Conservation (phyloP, 768 basidiomycete genomes). For the Rickenella mellea region DNA sequence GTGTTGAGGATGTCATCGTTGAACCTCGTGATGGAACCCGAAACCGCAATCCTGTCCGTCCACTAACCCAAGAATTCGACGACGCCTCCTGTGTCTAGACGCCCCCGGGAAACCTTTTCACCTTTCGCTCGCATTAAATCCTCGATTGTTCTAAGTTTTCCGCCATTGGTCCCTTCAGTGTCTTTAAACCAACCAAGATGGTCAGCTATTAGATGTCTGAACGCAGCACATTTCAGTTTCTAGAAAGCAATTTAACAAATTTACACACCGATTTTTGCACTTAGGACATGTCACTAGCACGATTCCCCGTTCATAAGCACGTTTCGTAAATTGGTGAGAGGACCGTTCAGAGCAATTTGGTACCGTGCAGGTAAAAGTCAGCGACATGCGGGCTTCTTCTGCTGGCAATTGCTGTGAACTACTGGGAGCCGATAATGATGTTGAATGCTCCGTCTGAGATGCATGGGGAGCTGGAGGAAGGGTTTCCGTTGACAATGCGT, state of each 20-base stretch:
- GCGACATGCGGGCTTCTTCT: conserved; percentile 53
- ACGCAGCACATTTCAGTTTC: background rate
- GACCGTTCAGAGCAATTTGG: conserved; percentile 66
- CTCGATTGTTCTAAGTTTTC: conserved; percentile 71
- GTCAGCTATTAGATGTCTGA: conserved; percentile 80
- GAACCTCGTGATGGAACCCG: conserved; percentile 13
- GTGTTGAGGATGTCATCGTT: too few relatives aligned
- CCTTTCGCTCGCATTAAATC: conserved; percentile 72
- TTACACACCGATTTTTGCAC: conserved; percentile 74
- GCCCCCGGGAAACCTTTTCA: conserved; percentile 55
- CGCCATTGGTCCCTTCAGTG: conserved; percentile 47
- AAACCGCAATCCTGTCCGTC: conserved; percentile 2
- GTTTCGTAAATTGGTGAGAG: conserved; percentile 78
- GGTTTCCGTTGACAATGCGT: conserved; percentile 12
- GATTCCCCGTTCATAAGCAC: conserved; percentile 79
- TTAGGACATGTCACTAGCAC: conserved; percentile 88
- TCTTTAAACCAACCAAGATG: conserved; percentile 92
- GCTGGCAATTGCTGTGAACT: conserved; percentile 17
- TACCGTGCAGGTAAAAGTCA: conserved; percentile 86
- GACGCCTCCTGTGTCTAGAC: conserved; percentile 37
- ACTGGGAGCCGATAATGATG: conserved; percentile 2
- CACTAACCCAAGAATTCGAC: conserved; percentile 48
- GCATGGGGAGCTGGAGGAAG: conserved; percentile 3
- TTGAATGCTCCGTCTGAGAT: conserved; percentile 9
- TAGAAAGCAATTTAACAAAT: conserved; percentile 2